Evolutionary conservation across 1,139 yeast genomes (phyloP).

Genomic region (Candida sp.): DNA sequence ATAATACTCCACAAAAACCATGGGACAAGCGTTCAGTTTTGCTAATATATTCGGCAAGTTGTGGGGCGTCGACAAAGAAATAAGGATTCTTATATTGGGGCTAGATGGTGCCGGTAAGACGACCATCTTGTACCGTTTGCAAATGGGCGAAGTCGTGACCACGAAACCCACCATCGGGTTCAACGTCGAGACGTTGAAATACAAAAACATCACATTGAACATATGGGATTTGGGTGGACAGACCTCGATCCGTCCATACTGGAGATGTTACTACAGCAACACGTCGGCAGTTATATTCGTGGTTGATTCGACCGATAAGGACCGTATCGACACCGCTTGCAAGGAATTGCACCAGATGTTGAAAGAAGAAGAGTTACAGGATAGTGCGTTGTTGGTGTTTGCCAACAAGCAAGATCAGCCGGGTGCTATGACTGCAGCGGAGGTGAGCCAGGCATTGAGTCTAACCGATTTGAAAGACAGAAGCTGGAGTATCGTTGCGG

Average conservation of each 20-base stretch:
- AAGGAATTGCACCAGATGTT: conserved; percentile 93
- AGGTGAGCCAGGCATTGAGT: conserved; percentile 86
- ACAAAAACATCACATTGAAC: conserved; percentile 89
- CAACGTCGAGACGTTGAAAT: conserved; percentile 92
- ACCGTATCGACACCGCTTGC: conserved; percentile 85
- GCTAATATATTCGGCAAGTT: conserved; percentile 77
- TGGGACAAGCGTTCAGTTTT: conserved; percentile 87
- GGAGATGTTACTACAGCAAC: conserved; percentile 97
- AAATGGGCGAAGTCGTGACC: conserved; percentile 92
- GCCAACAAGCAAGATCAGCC: conserved; percentile 98
- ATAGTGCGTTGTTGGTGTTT: conserved; percentile 90
- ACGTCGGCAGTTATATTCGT: conserved; percentile 97
- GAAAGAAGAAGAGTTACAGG: conserved; percentile 89
- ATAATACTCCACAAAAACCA: conserved; percentile 20
- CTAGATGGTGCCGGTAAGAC: conserved; percentile 99
- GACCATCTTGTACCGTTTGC: conserved; percentile 88
- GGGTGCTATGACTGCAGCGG: conserved; percentile 94
- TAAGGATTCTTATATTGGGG: conserved; percentile 90
- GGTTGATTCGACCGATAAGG: conserved; percentile 96
- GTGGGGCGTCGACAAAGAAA: conserved; percentile 92
- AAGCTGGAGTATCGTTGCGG: conserved; percentile 98
- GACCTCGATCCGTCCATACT: conserved; percentile 94
- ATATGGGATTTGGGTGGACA: conserved; percentile 97
- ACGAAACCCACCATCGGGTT: conserved; percentile 98
- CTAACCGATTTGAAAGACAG: conserved; percentile 91